phyloP scores from a whole-genome alignment of 1,284 basidiomycete genomes.

The Microstroma glucosiphilum region DNA sequence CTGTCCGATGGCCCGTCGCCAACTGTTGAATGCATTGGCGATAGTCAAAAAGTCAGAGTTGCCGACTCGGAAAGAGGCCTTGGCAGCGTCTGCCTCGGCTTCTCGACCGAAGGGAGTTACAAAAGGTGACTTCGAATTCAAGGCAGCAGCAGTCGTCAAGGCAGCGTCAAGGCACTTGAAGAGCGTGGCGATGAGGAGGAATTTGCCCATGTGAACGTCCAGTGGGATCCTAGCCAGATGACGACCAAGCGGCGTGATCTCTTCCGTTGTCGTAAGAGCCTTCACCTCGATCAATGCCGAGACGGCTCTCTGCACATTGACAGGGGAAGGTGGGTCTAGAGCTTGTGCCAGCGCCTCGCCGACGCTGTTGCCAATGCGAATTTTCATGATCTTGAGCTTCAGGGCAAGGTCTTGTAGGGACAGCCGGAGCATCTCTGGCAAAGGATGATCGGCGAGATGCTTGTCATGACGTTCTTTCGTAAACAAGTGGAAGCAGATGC shows the following conservation, averaged over 20 bases:
- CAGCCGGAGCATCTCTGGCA: conserved; percentile 91
- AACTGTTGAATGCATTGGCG: conserved; percentile 81
- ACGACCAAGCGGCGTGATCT: conserved; percentile 90
- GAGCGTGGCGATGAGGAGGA: conserved; percentile 75
- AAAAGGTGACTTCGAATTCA: conserved; percentile 92
- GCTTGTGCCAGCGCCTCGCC: conserved; percentile 83
- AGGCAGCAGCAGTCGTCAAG: conserved; percentile 80
- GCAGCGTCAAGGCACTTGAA: conserved; percentile 91
- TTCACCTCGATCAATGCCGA: conserved; percentile 84
- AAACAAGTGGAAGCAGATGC: conserved; percentile 92
- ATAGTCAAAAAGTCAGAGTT: conserved; percentile 95
- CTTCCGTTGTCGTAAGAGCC: conserved; percentile 76
- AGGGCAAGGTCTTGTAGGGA: conserved; percentile 90
- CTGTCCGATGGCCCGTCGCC: conserved; percentile 73
- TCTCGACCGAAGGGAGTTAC: conserved; percentile 77
- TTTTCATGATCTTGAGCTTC: conserved; percentile 92
- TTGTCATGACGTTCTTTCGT: conserved; percentile 79
- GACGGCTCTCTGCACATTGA: conserved; percentile 88
- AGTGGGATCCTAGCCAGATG: conserved; percentile 86
- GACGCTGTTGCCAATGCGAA: conserved; percentile 72
- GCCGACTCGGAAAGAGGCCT: conserved; percentile 71
- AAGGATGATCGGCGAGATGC: conserved; percentile 69
- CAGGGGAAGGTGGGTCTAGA: conserved; percentile 76
- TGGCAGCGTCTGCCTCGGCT: conserved; percentile 77
- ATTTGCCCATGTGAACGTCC: conserved; percentile 94